Evolutionary conservation across 345 rosid species (phyloP).

Genomic region (Psidium friedrichsthalianum): DNA sequence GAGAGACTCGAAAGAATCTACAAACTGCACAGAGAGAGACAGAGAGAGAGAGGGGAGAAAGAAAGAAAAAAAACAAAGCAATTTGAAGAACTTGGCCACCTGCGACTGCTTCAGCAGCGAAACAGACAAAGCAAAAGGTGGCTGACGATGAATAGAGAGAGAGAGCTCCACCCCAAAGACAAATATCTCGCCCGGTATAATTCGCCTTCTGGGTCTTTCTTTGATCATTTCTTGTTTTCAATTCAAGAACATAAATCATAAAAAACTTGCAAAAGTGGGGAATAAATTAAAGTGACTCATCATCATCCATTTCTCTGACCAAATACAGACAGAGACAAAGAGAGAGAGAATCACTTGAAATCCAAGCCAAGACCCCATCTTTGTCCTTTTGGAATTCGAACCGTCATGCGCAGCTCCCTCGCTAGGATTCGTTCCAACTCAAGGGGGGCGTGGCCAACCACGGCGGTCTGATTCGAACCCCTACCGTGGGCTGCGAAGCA

Average conservation of each 20-base stretch:
- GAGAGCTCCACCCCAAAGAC: neutral
- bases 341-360: neutral
- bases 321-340: neutral
- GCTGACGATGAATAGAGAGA: slow-evolving; percentile 25
- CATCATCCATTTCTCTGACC: slow-evolving; percentile 1
- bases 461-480: neutral
- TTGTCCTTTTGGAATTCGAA: neutral
- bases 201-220: neutral
- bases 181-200: neutral
- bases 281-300: neutral
- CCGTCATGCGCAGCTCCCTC: neutral
- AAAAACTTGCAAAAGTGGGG: neutral
- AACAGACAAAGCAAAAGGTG: slow-evolving; percentile 56
- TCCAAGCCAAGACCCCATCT: neutral
- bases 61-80: neutral
- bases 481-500: neutral
- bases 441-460: neutral
- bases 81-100: slow-evolving; percentile 14
- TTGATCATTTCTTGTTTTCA: neutral
- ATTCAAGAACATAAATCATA: neutral
- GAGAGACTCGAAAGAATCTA: neutral
- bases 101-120: slow-evolving; percentile 26
- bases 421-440: neutral
- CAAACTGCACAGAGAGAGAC: neutral
- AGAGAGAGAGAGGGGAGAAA: no score